Evolutionary conservation across 129 eudicot genomes (phyloP), one percentile per base, ranked within the genome.

Genomic region (Tanacetum coccineum): DNA sequence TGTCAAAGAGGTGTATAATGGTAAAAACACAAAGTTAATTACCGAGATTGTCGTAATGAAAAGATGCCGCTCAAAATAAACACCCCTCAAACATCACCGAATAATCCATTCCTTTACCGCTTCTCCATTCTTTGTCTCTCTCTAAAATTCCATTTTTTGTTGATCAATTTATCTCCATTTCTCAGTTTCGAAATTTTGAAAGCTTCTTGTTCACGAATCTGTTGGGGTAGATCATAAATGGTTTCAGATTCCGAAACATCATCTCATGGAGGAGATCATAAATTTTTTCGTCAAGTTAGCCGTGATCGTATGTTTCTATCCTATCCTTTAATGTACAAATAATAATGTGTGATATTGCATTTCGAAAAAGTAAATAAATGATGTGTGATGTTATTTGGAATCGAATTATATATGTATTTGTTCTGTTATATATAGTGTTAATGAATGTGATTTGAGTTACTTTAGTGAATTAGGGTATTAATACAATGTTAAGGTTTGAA

Each of bases 251-350:
- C 91, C 9, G 96, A 91, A 9, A n/a, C 80, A 11, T 78, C 82
- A 63, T 68, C 81, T 50, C 76, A 79, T 36, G 83, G 86, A 49
- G 97, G 88, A 42, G 97, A 94, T 57, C 81, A 94, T 83, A 87
- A 89, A 77, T 77, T 80, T 60, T 84, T 94, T 82, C 90, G 96
- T 44, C 91, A 86, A 82, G 81, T 74, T 75, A 83, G 89, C 79
- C 96, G 95, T 53, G 99, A 83, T 49, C 78, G 99, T 94, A 85
- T 66, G 87, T 76, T 56, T 61, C 3, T 14, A 50, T 18, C 13
- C 14, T 7, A 48, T n/a, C 3, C 22, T 62, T 15, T n/a, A 15
- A 6, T 55, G 0, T 47, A 57, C 20, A 21, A 47, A 20, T 44
- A 19, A 52, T 63, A 11, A 71, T 44, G 30, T 49, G 3, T 49